Percentiles rank a stretch among this genome's conserved stretches.
Conservation (phyloP, 2,329 filamentous ascomycete genomes). For the Aspergillus awamori region DNA sequence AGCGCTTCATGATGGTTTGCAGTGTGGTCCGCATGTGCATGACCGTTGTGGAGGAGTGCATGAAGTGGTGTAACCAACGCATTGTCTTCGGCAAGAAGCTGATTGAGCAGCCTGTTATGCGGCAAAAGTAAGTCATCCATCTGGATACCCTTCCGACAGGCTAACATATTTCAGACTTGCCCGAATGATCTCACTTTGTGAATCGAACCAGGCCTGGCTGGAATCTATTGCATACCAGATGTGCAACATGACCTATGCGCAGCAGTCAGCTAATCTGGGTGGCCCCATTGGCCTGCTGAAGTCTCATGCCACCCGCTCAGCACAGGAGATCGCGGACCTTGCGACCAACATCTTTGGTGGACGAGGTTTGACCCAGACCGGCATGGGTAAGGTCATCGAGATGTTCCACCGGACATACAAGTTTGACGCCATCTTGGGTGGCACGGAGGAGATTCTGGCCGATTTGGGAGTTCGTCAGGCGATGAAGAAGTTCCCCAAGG, state of each 20-base stretch:
- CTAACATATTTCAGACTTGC: slow-evolving; percentile 59
- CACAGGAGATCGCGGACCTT: slow-evolving; percentile 82
- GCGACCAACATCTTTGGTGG: slow-evolving; percentile 86
- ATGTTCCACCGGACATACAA: slow-evolving; percentile 85
- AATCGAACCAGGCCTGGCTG: slow-evolving; percentile 84
- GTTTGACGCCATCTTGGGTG: slow-evolving; percentile 76
- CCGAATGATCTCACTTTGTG: slow-evolving; percentile 81
- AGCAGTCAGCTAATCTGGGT: slow-evolving; percentile 74
- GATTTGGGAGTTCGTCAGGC: slow-evolving; percentile 84
- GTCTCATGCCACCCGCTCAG: slow-evolving; percentile 72
- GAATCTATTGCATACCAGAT: slow-evolving; percentile 86
- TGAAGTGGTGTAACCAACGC: slow-evolving; percentile 88
- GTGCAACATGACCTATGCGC: slow-evolving; percentile 77
- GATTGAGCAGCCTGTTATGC: slow-evolving; percentile 79
- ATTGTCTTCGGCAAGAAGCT: slow-evolving; percentile 81
- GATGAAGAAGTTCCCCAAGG: slow-evolving; percentile 81
- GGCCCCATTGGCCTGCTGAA: slow-evolving; percentile 84
- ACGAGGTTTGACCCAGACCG: slow-evolving; percentile 74
- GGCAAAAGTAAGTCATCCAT: slow-evolving; percentile 64
- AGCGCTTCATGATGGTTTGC: slow-evolving; percentile 75
- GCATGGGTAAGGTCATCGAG: slow-evolving; percentile 82
- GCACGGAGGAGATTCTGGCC: slow-evolving; percentile 79
- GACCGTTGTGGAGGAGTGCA: slow-evolving; percentile 75
- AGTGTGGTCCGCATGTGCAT: slow-evolving; percentile 67
- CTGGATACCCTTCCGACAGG: neutral